Evolutionary conservation across 768 basidiomycete genomes (phyloP).

Genomic region (Botryobasidium botryosum): DNA sequence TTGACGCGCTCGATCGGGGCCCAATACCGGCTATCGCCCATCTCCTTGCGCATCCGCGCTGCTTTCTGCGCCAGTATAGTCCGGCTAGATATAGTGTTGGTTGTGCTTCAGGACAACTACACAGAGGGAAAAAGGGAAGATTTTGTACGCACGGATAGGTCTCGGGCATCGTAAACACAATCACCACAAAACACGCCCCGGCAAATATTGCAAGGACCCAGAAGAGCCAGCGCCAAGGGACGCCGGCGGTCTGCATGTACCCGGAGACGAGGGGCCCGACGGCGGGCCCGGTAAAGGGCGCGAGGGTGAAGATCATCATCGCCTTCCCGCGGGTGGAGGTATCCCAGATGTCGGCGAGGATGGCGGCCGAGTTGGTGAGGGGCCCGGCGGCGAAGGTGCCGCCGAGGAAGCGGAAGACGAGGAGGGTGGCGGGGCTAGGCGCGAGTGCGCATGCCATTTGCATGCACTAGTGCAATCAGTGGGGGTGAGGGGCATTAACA

Average conservation of each 20-base stretch:
- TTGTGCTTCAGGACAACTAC: too few species aligned
- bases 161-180: slow-evolving; percentile 13
- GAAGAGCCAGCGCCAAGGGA: slow-evolving; percentile 16
- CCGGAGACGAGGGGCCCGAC: slow-evolving; percentile 14
- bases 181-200: slow-evolving; percentile 6
- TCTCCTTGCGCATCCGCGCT: slow-evolving; percentile 9
- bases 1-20: slow-evolving; percentile 9
- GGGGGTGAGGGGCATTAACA: too few species aligned
- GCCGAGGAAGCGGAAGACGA: slow-evolving; percentile 16
- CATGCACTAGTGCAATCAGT: too few species aligned
- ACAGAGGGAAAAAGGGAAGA: too few species aligned
- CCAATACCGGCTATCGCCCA: slow-evolving; percentile 8
- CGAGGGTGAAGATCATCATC: slow-evolving; percentile 12
- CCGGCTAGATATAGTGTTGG: too few species aligned
- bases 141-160: slow-evolving; percentile 14
- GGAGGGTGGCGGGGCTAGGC: slow-evolving; percentile 20
- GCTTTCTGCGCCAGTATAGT: slow-evolving; percentile 6
- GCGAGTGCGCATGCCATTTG: slow-evolving; percentile 22
- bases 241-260: slow-evolving; percentile 10
- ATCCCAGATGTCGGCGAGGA: slow-evolving; percentile 18
- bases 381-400: slow-evolving; percentile 15
- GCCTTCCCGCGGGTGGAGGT: slow-evolving; percentile 14
- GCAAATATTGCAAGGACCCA: slow-evolving; percentile 17
- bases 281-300: slow-evolving; percentile 15
- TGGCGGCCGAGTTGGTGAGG: slow-evolving; percentile 13